Percentiles rank a stretch among this genome's conserved stretches.
Conservation (phyloP, 176 grass and related monocot genomes). For the Zea mays region Zm-B73-REFERENCE-NAM-5.0 NC_050098.1:17634001-17634500, state of each 20-base stretch:
- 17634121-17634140: constrained; percentile 28
- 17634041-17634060: constrained; percentile 87
- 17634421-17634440: neutral
- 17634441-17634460: neutral
- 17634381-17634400: neutral
- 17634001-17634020: constrained; percentile 92
- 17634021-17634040: constrained; percentile 83
- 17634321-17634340: neutral
- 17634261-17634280: neutral
- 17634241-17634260: constrained; percentile 2
- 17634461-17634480: neutral
- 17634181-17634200: neutral
- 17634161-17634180: neutral
- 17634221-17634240: neutral
- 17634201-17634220: neutral
- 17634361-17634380: neutral
- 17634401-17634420: neutral
- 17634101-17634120: constrained; percentile 58
- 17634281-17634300: neutral
- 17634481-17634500: neutral
- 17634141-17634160: constrained; percentile 9
- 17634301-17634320: neutral
- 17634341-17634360: neutral
- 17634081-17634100: constrained; percentile 56
- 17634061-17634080: constrained; percentile 73